phyloP scores from a whole-genome alignment of 31 red algal species.

The Porphyra umbilicalis region DNA sequence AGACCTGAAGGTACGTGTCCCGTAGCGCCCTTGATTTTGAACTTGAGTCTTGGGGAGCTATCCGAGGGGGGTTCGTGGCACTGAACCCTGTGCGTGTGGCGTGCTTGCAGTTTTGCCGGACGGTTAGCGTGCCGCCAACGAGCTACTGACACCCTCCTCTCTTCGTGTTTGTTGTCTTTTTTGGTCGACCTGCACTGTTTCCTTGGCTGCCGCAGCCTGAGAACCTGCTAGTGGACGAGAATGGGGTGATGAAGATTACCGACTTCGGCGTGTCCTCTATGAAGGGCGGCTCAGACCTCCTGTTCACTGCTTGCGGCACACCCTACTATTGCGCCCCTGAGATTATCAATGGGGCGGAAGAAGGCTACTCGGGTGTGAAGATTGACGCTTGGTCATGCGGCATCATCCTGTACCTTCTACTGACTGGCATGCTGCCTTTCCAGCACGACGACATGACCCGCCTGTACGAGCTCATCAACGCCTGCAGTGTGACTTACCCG shows the following conservation, averaged over 20 bases:
- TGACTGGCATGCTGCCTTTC: conserved; percentile 28
- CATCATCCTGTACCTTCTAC: conserved; percentile 22
- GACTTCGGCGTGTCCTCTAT: conserved; percentile 24
- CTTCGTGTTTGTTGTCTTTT: neutral
- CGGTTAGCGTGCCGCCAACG: neutral
- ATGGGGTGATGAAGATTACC: conserved; percentile 37
- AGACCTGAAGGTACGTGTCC: conserved; percentile 42
- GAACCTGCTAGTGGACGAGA: conserved; percentile 45
- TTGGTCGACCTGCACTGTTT: neutral
- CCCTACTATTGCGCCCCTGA: conserved; percentile 55
- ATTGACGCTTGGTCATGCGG: conserved; percentile 40
- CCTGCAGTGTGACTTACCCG: conserved; percentile 1
- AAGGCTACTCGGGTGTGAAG: conserved; percentile 27
- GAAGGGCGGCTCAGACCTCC: conserved; percentile 45
- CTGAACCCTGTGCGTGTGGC: neutral
- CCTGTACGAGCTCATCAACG: conserved; percentile 29
- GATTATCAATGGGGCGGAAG: conserved; percentile 32
- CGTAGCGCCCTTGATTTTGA: too few relatives aligned
- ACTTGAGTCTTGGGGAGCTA: neutral
- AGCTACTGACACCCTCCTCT: neutral
- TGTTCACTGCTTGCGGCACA: conserved; percentile 40
- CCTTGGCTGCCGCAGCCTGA: conserved; percentile 12
- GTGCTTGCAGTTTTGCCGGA: neutral
- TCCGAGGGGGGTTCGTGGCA: neutral
- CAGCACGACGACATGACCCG: conserved; percentile 23